A percentile compares a stretch with the other conserved stretches of the same genome.
Conservation (phyloP, 768 basidiomycete species). For the Lactarius vividus region DNA sequence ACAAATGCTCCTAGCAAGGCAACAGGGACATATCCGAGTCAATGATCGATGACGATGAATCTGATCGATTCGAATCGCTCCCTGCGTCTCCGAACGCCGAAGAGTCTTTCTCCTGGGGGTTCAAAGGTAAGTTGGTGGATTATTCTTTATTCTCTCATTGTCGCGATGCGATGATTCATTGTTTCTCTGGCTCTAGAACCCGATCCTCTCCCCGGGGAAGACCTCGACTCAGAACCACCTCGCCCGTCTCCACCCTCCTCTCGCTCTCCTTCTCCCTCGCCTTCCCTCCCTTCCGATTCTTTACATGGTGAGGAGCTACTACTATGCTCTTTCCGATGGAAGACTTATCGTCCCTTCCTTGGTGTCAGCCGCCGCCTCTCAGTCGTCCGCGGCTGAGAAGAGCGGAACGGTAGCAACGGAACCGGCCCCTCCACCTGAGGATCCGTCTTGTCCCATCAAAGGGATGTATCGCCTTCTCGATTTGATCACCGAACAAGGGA, state of each 20-base stretch:
- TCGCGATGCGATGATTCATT: neutral
- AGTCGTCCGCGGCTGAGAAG: neutral
- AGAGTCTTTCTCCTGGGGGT: neutral
- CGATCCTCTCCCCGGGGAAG: neutral
- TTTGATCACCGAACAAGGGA: slow-evolving; percentile 49
- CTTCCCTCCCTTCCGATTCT: neutral
- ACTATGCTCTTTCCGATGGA: neutral
- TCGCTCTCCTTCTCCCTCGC: neutral
- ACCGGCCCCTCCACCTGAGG: neutral
- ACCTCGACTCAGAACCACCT: neutral
- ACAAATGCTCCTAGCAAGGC: neutral
- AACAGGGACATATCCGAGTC: neutral
- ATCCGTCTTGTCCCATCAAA: slow-evolving; percentile 33
- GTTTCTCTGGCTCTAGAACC: neutral
- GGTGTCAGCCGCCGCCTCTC: neutral
- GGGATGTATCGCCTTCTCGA: slow-evolving; percentile 56
- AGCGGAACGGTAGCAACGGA: neutral
- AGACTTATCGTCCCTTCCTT: neutral
- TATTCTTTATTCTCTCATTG: neutral
- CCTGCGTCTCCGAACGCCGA: slow-evolving; percentile 14
- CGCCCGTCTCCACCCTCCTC: neutral
- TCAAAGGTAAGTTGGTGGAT: slow-evolving; percentile 4
- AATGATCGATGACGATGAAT: slow-evolving; percentile 2
- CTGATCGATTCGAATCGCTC: slow-evolving; percentile 17
- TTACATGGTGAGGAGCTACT: neutral